These are phyloP conservation scores for Chytriomyces sp. DNA, from an alignment of 192 early-diverging fungal species.

Conservation along the genomic window DNA sequence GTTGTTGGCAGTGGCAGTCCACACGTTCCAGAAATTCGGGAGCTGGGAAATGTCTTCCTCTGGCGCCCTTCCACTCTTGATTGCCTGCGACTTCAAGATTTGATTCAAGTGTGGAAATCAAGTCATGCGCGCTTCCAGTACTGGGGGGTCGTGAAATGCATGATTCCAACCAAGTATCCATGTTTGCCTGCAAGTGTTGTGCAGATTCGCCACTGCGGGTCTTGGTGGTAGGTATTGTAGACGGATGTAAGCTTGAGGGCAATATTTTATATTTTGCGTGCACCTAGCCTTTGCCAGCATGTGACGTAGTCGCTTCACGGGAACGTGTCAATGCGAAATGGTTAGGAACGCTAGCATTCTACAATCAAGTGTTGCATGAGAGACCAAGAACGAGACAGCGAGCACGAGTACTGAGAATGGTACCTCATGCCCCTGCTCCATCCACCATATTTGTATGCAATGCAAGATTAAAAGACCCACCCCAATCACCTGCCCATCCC, in stretches of 20 bases:
- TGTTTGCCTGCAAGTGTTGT: slow-evolving; percentile 10
- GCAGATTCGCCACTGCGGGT: slow-evolving; percentile 12
- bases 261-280: slow-evolving; percentile 9
- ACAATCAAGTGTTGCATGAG: no score
- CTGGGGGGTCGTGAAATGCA: slow-evolving; percentile 20
- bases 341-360: no score
- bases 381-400: no score
- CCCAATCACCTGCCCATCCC: no score
- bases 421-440: no score
- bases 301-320: no score
- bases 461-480: no score
- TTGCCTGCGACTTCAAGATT: background rate
- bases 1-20: background rate
- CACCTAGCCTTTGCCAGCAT: no score
- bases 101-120: slow-evolving; percentile 4
- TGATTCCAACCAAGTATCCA: slow-evolving; percentile 25
- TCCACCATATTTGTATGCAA: no score
- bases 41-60: slow-evolving; percentile 8
- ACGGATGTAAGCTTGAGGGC: slow-evolving; percentile 26
- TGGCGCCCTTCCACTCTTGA: background rate
- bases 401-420: no score
- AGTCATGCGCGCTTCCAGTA: slow-evolving; percentile 14
- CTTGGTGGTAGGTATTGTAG: slow-evolving; percentile 19
- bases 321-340: no score
- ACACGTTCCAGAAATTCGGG: slow-evolving; percentile 20